These are phyloP conservation scores for Paramicrosporidium saccamoebae DNA, from an alignment of 371 early-diverging fungal genomes.

Conservation along the genomic window DNA sequence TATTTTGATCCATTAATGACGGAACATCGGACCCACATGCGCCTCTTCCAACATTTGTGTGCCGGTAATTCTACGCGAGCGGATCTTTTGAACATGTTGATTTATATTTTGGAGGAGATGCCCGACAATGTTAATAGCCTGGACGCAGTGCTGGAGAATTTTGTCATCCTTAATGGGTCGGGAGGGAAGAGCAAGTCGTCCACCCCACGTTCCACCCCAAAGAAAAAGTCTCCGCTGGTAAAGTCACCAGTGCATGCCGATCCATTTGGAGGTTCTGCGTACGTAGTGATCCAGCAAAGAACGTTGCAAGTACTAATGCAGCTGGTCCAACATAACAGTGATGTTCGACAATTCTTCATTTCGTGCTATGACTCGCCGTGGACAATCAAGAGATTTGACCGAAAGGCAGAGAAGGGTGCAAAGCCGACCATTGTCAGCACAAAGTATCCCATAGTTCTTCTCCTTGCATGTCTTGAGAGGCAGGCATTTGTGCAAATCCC, in stretches of 20 bases:
- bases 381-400: slow-evolving; percentile 1
- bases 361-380: slow-evolving; percentile 3
- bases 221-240: too few species aligned
- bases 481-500: slow-evolving; percentile 34
- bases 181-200: not conserved
- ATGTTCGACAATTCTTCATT: slow-evolving; percentile 6
- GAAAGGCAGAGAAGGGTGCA: slow-evolving; percentile 19
- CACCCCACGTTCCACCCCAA: not conserved
- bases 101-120: slow-evolving; percentile 41
- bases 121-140: slow-evolving; percentile 5
- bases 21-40: too few species aligned
- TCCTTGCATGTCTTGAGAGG: slow-evolving; percentile 47
- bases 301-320: slow-evolving; percentile 30
- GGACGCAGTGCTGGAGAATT: slow-evolving; percentile 2
- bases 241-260: not conserved
- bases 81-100: slow-evolving; percentile 45
- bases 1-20: slow-evolving; percentile 4
- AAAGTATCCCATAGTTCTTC: slow-evolving; percentile 48
- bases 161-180: not conserved
- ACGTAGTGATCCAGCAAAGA: slow-evolving; percentile 4
- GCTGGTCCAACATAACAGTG: slow-evolving; percentile 6
- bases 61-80: slow-evolving; percentile 54
- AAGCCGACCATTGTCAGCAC: slow-evolving; percentile 17
- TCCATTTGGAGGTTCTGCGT: not conserved
- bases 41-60: slow-evolving; percentile 25